A percentile compares a stretch with the other conserved stretches of the same genome.
Evolutionary conservation across 345 rosid species (phyloP).

Genomic region (Anacardium occidentale): DNA sequence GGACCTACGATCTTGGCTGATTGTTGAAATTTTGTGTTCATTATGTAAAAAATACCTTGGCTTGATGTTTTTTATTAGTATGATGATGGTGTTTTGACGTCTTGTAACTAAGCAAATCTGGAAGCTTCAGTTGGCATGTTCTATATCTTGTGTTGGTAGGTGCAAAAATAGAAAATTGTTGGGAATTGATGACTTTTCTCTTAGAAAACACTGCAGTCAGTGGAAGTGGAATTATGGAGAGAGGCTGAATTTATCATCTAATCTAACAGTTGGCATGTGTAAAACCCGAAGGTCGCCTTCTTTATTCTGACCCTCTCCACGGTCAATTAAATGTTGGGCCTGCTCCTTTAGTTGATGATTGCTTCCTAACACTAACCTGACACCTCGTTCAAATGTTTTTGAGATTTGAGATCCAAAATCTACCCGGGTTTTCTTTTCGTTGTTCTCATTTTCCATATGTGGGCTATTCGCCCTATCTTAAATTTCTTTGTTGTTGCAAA

Average conservation of each 20-base stretch:
- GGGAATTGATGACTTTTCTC: background rate
- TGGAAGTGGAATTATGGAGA: background rate
- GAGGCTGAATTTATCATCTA: background rate
- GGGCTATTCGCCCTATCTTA: too few relatives aligned
- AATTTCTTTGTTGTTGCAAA: too few relatives aligned
- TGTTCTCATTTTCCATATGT: too few relatives aligned
- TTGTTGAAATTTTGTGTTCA: background rate
- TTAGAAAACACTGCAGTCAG: background rate
- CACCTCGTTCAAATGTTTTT: too few relatives aligned
- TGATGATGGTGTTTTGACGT: background rate
- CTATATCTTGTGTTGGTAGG: background rate
- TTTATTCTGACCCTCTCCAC: background rate
- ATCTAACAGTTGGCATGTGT: background rate
- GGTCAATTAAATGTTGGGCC: too few relatives aligned
- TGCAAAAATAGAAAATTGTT: background rate
- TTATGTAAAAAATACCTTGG: background rate
- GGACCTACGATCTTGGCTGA: background rate
- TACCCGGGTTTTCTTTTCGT: too few relatives aligned
- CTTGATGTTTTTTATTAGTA: background rate
- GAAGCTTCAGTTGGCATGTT: background rate
- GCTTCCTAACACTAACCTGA: too few relatives aligned
- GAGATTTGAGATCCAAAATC: too few relatives aligned
- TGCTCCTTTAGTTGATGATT: too few relatives aligned
- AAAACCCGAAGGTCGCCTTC: background rate
- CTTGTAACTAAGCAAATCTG: background rate